Base-by-base conservation (phyloP, 1,284 basidiomycete species). In the Earliella scabrosa region DNA sequence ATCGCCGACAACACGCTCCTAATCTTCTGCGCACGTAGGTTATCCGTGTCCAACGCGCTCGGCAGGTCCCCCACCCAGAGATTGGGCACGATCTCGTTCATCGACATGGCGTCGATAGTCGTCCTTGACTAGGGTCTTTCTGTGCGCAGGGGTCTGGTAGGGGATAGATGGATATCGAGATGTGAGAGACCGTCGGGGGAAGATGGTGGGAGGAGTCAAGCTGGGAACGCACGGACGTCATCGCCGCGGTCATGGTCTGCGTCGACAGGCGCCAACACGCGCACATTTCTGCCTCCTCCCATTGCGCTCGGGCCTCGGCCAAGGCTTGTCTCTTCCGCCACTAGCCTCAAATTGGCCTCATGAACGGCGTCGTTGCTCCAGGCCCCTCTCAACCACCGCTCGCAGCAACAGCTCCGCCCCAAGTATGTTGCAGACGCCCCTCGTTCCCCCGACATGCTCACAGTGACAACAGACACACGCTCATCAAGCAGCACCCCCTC, bases 1-100 rank as follows among this genome's bases (percentile, higher is more conserved):
- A 92, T 89, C 1, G 82, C 88, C 2, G 83, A 82, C 23, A 92
- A 71, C 13, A 92, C 80, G 63, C 88, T 89, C 62, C 79, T 83
- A 6, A 92, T 88, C 20, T 82, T 81, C 61, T 83, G 80, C n/a
- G 73, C 70, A 65, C 79, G 83, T 58, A 92, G 79, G 11, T 71
- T 72, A 34, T 81, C 75, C 0, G 77, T 75, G 60, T 90, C 51
- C 11, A 66, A 57, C 31, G 66, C 66, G 45, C 63, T 66, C 20
- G 60, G 48, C 21, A 66, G 58, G 50, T 67, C 64, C 13, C 66
- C 66, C 18, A 67, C 55, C 66, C 66, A 67, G 13, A 67, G 59
- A 45, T 65, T 65, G 52, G 52, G 52, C 31, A 67, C 52, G 26
- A 67, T 52, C 40, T 67, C 58, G 49, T 67, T 44, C 66, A 67